These are phyloP conservation scores for Candida wancherniae DNA, from an alignment of 805 yeast species.

Conservation along the genomic window DNA sequence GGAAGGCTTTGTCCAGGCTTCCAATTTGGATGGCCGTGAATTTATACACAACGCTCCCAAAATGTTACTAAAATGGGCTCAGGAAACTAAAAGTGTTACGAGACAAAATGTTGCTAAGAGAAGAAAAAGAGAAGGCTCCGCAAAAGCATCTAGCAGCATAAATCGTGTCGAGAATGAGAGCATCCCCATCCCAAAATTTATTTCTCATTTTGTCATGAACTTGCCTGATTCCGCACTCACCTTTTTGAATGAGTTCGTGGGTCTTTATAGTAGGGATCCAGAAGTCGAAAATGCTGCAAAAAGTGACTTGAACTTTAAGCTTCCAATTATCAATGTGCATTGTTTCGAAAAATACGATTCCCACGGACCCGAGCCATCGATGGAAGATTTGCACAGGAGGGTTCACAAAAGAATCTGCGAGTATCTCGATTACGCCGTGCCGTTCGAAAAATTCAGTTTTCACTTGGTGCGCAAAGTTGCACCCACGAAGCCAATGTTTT, in stretches of 20 bases:
- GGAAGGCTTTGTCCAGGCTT: constrained; percentile 51
- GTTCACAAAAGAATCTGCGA: constrained; percentile 49
- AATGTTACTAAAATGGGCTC: constrained; percentile 45
- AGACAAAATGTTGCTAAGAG: constrained; percentile 31
- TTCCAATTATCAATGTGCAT: constrained; percentile 82
- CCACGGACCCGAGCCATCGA: constrained; percentile 64
- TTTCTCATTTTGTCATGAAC: constrained; percentile 86
- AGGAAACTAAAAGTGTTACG: constrained; percentile 31
- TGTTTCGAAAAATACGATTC: constrained; percentile 89
- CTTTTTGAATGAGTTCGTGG: constrained; percentile 72
- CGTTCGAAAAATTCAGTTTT: constrained; percentile 49
- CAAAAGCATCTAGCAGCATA: constrained; percentile 17
- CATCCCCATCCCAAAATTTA: constrained; percentile 47
- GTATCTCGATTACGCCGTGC: constrained; percentile 43
- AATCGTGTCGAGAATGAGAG: constrained; percentile 17
- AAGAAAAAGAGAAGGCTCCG: constrained; percentile 35
- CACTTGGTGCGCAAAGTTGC: constrained; percentile 92
- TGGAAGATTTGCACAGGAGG: constrained; percentile 63
- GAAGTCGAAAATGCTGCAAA: constrained; percentile 31
- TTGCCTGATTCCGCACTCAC: constrained; percentile 89
- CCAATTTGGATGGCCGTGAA: constrained; percentile 76
- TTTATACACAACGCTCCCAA: constrained; percentile 62
- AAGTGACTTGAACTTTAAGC: constrained; percentile 42
- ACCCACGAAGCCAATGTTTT: constrained; percentile 95
- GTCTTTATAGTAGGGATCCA: constrained; percentile 51